Evolutionary conservation across 2,329 filamentous ascomycete genomes (phyloP), one percentile per base, ranked within the genome.

Genomic region (Colletotrichum tropicicola): DNA sequence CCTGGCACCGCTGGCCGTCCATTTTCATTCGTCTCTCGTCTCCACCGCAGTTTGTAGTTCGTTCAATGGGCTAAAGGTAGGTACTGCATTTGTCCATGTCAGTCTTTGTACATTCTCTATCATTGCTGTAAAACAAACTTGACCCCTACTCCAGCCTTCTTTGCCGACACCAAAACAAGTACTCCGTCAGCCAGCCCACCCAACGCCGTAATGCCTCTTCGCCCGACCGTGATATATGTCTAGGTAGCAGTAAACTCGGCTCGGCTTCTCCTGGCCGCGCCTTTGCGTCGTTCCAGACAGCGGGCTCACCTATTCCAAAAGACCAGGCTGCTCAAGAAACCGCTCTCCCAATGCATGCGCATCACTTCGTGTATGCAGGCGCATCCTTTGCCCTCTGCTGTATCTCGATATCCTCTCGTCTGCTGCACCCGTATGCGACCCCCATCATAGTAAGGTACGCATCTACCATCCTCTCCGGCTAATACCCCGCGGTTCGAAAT

Each of bases 401-500:
- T 21, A 39, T 37, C 7, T 39, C n/a, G 17, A 19, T 49, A n/a
- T 27, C 23, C 15, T 21, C 2, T 30, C 28, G 28, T 12, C 30
- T 21, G 39, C 8, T 21, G 19, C n/a, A 43, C 39, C 39, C 7
- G n/a, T n/a, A n/a, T n/a, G n/a, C n/a, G n/a, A n/a, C n/a, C n/a
- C n/a, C n/a, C n/a, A n/a, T n/a, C n/a, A n/a, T n/a, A n/a, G n/a
- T n/a, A 19, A 17, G n/a, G n/a, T 43, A 12, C n/a, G 39, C 71
- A 35, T 49, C 71, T 66, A 77, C 79, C 79, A 81, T n/a, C 76
- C 78, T 53, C 78, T 71, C 63, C 75, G 73, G 15, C 71, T 73
- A 48, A 73, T 74, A 47, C 77, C 76, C 35, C 77, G 74, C 27
- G 71, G 74, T 64, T 83, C 82, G 59, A 78, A 83, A 15, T 73